These are phyloP conservation scores for Tylopilus felleus DNA, from an alignment of 768 basidiomycete species.

Conservation along the genomic window DNA sequence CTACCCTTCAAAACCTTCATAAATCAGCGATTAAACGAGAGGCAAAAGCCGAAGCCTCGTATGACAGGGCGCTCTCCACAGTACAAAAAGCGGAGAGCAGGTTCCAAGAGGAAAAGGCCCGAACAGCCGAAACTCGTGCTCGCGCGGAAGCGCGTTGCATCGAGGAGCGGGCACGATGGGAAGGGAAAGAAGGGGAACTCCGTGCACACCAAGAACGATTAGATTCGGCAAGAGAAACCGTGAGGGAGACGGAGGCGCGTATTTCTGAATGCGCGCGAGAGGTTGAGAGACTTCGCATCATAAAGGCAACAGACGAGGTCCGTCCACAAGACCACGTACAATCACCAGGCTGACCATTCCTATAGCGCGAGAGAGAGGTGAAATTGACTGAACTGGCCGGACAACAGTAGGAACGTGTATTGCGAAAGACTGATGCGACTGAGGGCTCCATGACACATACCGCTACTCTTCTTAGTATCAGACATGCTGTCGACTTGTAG, in stretches of 20 bases:
- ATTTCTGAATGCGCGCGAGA: conserved; percentile 72
- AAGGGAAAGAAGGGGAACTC: conserved; percentile 48
- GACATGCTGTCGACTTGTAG: not conserved
- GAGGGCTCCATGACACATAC: not conserved
- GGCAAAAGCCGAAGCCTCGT: conserved; percentile 48
- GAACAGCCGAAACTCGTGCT: conserved; percentile 48
- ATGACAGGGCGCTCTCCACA: conserved; percentile 49
- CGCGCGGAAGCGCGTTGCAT: conserved; percentile 44
- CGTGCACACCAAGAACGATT: conserved; percentile 45
- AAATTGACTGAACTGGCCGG: conserved; percentile 40
- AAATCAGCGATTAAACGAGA: conserved; percentile 66
- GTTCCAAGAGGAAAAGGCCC: conserved; percentile 59
- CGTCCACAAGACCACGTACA: conserved; percentile 9
- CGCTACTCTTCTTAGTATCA: not conserved
- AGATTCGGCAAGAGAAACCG: conserved; percentile 49
- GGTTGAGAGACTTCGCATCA: conserved; percentile 60
- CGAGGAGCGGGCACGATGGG: conserved; percentile 58
- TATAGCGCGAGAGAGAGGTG: conserved; percentile 52
- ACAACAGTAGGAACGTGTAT: conserved; percentile 3
- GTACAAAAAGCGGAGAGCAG: conserved; percentile 64
- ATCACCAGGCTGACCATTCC: conserved; percentile 2
- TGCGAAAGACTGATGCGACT: not conserved
- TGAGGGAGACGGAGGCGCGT: conserved; percentile 55
- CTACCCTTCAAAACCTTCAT: conserved; percentile 67
- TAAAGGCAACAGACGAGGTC: conserved; percentile 67